Evolutionary conservation across 805 yeast genomes (phyloP).

Genomic region (Priceomyces medius): DNA sequence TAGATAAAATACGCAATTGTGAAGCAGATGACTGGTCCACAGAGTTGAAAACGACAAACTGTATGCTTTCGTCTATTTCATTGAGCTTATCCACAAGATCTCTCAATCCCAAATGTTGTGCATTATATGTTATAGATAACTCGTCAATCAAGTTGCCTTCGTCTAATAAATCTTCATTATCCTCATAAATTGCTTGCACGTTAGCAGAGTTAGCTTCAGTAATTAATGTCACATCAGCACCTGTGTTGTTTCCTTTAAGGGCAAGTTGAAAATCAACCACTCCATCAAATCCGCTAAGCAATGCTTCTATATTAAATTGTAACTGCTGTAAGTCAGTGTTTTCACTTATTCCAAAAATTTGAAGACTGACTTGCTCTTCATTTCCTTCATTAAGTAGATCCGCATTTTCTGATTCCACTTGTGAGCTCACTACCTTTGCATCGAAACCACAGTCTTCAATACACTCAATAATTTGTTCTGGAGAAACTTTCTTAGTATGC

Average conservation of each 20-base stretch:
- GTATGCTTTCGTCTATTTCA: constrained; percentile 52
- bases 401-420: neutral
- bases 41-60: constrained; percentile 46
- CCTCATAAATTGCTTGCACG: constrained; percentile 14
- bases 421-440: constrained; percentile 11
- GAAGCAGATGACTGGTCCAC: constrained; percentile 55
- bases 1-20: constrained; percentile 68
- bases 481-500: constrained; percentile 39
- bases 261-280: constrained; percentile 24
- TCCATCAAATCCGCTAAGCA: constrained; percentile 31
- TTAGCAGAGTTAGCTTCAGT: constrained; percentile 15
- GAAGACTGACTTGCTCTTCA: constrained; percentile 29
- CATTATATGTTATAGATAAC: constrained; percentile 47
- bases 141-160: constrained; percentile 28
- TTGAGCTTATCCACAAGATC: constrained; percentile 47
- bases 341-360: constrained; percentile 32
- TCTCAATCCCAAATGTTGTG: constrained; percentile 59
- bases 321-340: constrained; percentile 25
- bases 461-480: constrained; percentile 44
- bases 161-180: constrained; percentile 15
- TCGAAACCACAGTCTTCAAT: constrained; percentile 62
- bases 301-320: constrained; percentile 42
- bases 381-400: constrained; percentile 11
- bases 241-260: constrained; percentile 13
- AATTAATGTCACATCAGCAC: constrained; percentile 6